Base-by-base conservation (phyloP, 2,329 filamentous ascomycete species). In the Cadophora luteo-olivacea region DNA sequence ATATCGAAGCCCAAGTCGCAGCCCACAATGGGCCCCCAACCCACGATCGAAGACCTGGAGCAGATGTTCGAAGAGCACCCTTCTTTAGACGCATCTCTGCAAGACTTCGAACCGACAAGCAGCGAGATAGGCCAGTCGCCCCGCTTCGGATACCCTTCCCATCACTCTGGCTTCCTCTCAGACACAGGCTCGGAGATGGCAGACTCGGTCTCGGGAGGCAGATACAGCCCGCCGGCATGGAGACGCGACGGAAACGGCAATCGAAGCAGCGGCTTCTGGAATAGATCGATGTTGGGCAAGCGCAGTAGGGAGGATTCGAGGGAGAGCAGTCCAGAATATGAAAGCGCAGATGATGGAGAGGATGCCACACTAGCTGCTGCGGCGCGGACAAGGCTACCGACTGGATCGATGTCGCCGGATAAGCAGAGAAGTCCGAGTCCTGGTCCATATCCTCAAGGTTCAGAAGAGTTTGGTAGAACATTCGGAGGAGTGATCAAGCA, bases 221-320 rank as follows among this genome's bases (percentile, higher is more conserved):
- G 86, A 38, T 91, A 88, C 87, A 89, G 87, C 64, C 89, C 89
- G 51, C 89, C 89, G 1, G 88, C 88, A 14, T 89, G 89, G 83
- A 83, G 86, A 69, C 77, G 79, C 33, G 80, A 81, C 72, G 85
- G 84, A 74, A 78, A 80, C 64, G 79, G 77, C 73, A 74, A 77
- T 68, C 77, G 78, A 70, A 78, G 75, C 72, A 82, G 83, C 70
- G 87, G 85, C 75, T 79, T 78, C 55, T 79, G 77, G 77, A 75
- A 74, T 71, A 89, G 85, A 49, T 69, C 69, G 88, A 86, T 87
- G 81, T 81, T 77, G 77, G 82, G 70, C 79, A 84, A 76, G 79
- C 82, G 74, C 80, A 82, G 61, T 86, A 89, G 77, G 74, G 81
- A 77, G 81, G 78, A 81, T 65, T 89, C 87, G 70, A 83, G 86